Evolutionary conservation across 257 asterid species (phyloP), one percentile per base, ranked within the genome.

Genomic region (Voacanga thouarsii): DNA sequence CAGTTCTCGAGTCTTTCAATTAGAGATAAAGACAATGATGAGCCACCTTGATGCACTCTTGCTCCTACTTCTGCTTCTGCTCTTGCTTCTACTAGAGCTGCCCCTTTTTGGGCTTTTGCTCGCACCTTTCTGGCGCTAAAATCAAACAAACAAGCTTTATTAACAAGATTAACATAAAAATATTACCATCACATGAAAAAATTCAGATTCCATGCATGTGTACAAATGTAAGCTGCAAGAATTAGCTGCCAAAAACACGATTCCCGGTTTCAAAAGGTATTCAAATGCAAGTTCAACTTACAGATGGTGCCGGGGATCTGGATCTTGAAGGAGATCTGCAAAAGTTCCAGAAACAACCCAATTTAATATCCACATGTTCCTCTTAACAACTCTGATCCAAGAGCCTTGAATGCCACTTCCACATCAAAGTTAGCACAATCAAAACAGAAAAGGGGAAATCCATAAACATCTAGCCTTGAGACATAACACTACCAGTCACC

Each of bases 311-410:
- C 4, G 97, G 98, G 75, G 98, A 96, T 85, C 89, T 88, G 88
- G 99, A 92, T 90, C 97, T 96, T 87, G 98, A 89, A 56, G 91
- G 92, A 85, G 98, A 96, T 96, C 99, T 96, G 99, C 98, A 96
- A 92, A 93, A 92, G 91, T 90, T 93, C 93, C 97, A 95, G 89
- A 91, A 94, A 93, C 82, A 95, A 93, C 89, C 90, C 87, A 93
- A 81, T 92, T 96, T 94, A 96, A 96, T 84, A 88, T 82, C 98
- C 94, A 90, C 86, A 79, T 61, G 89, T 84, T 87, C 94, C 93
- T 87, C 93, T 90, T 83, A 90, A 84, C 87, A 85, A 88, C 85
- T 87, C 89, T 89, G 89, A 89, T 89, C 97, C 96, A 92, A 88
- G 90, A 88, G 88, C 96, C 90, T 88, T 77, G 94, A 70, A 88